phyloP scores from a whole-genome alignment of 805 yeast genomes.

The Pichia thaimueangensis region DNA sequence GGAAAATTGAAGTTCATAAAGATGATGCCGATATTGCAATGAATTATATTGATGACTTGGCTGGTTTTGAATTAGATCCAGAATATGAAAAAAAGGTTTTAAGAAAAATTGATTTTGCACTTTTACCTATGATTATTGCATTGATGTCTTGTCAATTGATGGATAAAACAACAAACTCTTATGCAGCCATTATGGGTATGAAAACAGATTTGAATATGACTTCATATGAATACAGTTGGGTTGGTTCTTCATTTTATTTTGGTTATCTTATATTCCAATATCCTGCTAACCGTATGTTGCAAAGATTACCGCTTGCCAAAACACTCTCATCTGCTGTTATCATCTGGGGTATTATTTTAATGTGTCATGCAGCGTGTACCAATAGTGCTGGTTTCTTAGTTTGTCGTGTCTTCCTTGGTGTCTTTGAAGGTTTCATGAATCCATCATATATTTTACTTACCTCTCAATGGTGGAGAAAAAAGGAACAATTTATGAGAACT shows the following conservation, averaged over 20 bases:
- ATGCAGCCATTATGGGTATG: conserved; percentile 43
- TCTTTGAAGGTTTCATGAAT: conserved; percentile 27
- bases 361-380: conserved; percentile 39
- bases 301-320: conserved; percentile 32
- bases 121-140: conserved; percentile 28
- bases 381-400: conserved; percentile 40
- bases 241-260: conserved; percentile 30
- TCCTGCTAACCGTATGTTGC: conserved; percentile 38
- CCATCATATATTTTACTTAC: conserved; percentile 33
- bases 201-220: conserved; percentile 33
- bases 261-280: conserved; percentile 43
- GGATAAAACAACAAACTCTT: conserved; percentile 39
- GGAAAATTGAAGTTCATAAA: conserved; percentile 6
- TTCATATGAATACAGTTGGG: conserved; percentile 46
- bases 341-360: conserved; percentile 41
- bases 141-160: conserved; percentile 28
- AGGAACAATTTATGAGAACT: conserved; percentile 25
- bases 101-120: conserved; percentile 30
- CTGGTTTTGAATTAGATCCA: conserved; percentile 8
- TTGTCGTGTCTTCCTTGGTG: conserved; percentile 44
- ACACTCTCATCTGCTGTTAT: conserved; percentile 32
- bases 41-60: conserved; percentile 17
- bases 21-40: conserved; percentile 11
- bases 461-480: conserved; percentile 24
- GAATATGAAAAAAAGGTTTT: conserved; percentile 12